Percentiles rank a stretch among this genome's conserved stretches.
Conservation (phyloP, 495 filamentous ascomycete species). For the Penicillium simplicissimum region DNA sequence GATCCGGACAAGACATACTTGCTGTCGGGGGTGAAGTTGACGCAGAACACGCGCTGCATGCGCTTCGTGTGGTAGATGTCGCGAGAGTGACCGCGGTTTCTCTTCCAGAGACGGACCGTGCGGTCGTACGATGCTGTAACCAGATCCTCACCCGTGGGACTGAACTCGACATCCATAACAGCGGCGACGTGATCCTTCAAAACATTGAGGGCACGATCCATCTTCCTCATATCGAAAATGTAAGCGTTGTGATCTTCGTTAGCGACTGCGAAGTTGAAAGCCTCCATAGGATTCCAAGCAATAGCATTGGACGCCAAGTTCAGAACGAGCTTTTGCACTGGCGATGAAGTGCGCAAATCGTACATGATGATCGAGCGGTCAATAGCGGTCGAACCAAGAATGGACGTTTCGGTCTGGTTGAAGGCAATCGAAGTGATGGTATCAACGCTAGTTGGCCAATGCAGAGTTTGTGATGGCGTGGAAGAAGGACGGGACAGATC, state of each 20-base stretch:
- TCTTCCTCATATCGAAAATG: conserved; percentile 85
- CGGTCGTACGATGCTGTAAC: conserved; percentile 88
- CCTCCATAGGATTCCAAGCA: conserved; percentile 94
- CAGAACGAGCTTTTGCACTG: conserved; percentile 75
- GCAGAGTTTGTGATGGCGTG: conserved; percentile 73
- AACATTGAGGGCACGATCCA: conserved; percentile 83
- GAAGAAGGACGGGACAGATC: conserved; percentile 74
- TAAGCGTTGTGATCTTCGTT: conserved; percentile 80
- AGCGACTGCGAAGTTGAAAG: conserved; percentile 85
- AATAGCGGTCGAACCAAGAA: conserved; percentile 78
- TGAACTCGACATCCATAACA: conserved; percentile 96
- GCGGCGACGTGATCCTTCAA: conserved; percentile 94
- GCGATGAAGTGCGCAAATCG: conserved; percentile 84
- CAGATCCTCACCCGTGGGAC: conserved; percentile 90
- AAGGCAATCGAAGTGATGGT: conserved; percentile 90
- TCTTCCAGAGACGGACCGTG: conserved; percentile 76
- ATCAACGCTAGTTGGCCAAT: conserved; percentile 85
- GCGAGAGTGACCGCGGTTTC: conserved; percentile 76
- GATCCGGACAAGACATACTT: conserved; percentile 83
- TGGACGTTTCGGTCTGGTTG: conserved; percentile 91
- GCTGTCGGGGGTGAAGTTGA: conserved; percentile 81
- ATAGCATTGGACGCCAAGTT: conserved; percentile 82
- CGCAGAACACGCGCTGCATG: conserved; percentile 94
- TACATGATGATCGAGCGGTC: conserved; percentile 86
- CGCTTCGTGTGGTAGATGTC: conserved; percentile 98